Base-by-base conservation (phyloP, 2,329 filamentous ascomycete genomes). In the Aschersonia sp. region DNA sequence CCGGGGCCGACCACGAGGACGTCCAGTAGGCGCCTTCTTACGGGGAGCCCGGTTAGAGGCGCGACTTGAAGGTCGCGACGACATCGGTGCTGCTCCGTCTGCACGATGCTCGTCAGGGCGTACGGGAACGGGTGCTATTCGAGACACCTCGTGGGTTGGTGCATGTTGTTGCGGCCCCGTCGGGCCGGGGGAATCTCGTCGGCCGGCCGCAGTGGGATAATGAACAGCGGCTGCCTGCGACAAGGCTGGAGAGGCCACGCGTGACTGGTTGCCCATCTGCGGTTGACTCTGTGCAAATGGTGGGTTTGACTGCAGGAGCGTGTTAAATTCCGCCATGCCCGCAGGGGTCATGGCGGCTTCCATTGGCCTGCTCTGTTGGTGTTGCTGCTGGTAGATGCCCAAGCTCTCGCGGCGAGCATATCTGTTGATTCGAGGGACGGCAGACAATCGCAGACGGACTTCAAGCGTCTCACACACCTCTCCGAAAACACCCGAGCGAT, bases 391-490 rank as follows among this genome's bases (percentile, higher is more conserved):
- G 22, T 22, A 22, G 22, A 4, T 22, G 22, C 22, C 22, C 22
- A 22, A 22, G 4, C 22, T 22, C 22, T 22, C 22, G 22, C 22
- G 22, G 22, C 22, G 22, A 22, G 22, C 22, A 22, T 22, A 22
- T 22, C 22, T 22, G 22, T 22, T 22, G 22, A 2, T 22, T 22
- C 22, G 22, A 22, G 29, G 43, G 44, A 12, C 33, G 42, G 83
- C 83, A 2, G 88, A 83, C 49, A 98, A 72, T 60, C 87, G 88
- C 51, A 98, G 72, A 63, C 85, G 94, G 54, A 98, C 90, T 67
- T 98, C 92, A 50, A 98, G 68, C 1, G 86, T 97, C 65, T 97
- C 89, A 55, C 83, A 84, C 50, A 86, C 87, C 57, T 85, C 87
- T 40, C 81, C 81, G 60, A 97, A 94, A 30, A 96, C 71, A 8